Conservation (phyloP, 2,329 filamentous ascomycete genomes). For the Fusarium sp. region DNA sequence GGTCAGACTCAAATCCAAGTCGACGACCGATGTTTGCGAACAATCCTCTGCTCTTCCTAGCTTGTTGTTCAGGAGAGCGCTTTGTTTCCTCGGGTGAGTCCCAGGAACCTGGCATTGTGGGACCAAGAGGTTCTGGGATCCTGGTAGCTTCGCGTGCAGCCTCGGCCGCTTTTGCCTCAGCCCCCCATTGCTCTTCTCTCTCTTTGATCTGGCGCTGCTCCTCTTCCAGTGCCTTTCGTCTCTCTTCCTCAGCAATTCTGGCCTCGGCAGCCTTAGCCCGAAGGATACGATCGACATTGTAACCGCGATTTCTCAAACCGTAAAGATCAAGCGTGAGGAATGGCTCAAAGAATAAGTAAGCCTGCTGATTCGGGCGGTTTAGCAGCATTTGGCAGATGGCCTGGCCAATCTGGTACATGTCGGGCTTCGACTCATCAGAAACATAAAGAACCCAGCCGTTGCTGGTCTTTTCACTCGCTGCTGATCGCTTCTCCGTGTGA, state of each 20-base stretch:
- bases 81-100: constrained; percentile 68
- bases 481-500: constrained; percentile 79
- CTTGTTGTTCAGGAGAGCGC: constrained; percentile 47
- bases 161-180: constrained; percentile 51
- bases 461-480: constrained; percentile 68
- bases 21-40: constrained; percentile 76
- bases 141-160: constrained; percentile 53
- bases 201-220: constrained; percentile 76
- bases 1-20: constrained; percentile 71
- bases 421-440: constrained; percentile 72
- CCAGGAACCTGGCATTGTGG: constrained; percentile 80
- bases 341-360: constrained; percentile 90
- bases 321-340: constrained; percentile 87
- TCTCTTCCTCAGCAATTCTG: constrained; percentile 84
- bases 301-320: constrained; percentile 85
- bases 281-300: constrained; percentile 96
- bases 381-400: constrained; percentile 85
- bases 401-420: constrained; percentile 93
- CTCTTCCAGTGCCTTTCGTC: constrained; percentile 77
- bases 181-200: constrained; percentile 56
- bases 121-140: constrained; percentile 54
- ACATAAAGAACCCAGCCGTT: constrained; percentile 78
- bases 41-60: constrained; percentile 63
- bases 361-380: constrained; percentile 84
- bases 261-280: constrained; percentile 88